A percentile compares a stretch with the other conserved stretches of the same genome.
Conservation (phyloP, 371 early-diverging fungal species). For the Apophysomyces ossiformis region DNA sequence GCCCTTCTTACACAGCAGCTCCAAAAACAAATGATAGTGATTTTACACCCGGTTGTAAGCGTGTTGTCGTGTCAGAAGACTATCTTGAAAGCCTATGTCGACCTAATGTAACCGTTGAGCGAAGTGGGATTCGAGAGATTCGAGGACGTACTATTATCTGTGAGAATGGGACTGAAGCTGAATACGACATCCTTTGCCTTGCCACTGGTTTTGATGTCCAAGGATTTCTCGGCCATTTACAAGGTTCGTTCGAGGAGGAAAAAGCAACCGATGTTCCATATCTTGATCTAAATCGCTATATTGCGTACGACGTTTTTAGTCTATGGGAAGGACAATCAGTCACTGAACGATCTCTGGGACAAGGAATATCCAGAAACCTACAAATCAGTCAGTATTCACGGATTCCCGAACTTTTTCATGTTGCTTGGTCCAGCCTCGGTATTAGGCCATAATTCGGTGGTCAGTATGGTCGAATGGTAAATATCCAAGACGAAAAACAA, state of each 20-base stretch:
- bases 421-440: conserved; percentile 35
- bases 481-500: not conserved
- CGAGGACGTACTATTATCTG: conserved; percentile 28
- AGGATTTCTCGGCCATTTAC: conserved; percentile 32
- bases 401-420: conserved; percentile 42
- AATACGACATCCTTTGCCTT: conserved; percentile 31
- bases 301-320: not conserved
- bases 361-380: conserved; percentile 28
- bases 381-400: conserved; percentile 20
- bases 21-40: not conserved
- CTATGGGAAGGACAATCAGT: conserved; percentile 9
- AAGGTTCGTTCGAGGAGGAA: conserved; percentile 12
- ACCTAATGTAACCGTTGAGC: conserved; percentile 25
- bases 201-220: conserved; percentile 36
- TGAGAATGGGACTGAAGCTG: conserved; percentile 23
- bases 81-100: conserved; percentile 30
- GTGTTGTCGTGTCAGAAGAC: conserved; percentile 27
- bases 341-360: conserved; percentile 22
- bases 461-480: conserved; percentile 43
- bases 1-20: too few species aligned
- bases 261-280: not conserved
- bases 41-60: conserved; percentile 32
- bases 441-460: conserved; percentile 39
- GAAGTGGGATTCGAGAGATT: conserved; percentile 18
- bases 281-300: conserved; percentile 17